Evolutionary conservation across 163 green algal genomes (phyloP).

Genomic region (Chlorella variabilis): DNA sequence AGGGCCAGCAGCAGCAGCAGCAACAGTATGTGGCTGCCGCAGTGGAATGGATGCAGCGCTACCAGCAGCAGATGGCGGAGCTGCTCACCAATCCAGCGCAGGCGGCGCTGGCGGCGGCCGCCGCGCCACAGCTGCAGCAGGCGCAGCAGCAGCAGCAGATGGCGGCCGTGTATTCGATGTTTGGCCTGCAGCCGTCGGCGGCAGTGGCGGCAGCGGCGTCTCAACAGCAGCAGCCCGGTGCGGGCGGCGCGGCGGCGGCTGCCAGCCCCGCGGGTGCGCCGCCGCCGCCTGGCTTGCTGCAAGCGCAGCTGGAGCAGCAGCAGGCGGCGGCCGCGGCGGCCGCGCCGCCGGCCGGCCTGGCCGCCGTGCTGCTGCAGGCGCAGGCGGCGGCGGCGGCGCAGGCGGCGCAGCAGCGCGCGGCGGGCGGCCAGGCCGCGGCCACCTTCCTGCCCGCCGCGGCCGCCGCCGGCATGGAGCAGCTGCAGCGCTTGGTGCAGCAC

Average conservation of each 20-base stretch:
- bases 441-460: too few species aligned
- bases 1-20: constrained; percentile 1
- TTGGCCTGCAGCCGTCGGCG: not conserved
- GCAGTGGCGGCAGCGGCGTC: not conserved
- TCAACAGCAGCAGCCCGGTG: not conserved
- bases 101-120: not conserved
- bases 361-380: constrained; percentile 6
- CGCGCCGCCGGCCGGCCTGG: not conserved
- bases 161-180: constrained; percentile 21
- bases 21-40: not conserved
- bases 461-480: not conserved
- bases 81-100: not conserved
- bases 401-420: not conserved
- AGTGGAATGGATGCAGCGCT: constrained; percentile 32
- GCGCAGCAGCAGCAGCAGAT: constrained; percentile 27
- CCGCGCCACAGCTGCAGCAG: not conserved
- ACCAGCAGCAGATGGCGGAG: constrained; percentile 18
- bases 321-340: not conserved
- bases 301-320: constrained; percentile 23
- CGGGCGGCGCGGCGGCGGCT: not conserved
- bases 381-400: not conserved
- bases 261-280: too few species aligned
- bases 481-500: constrained; percentile 15
- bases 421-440: not conserved
- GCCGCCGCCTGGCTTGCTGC: not conserved